These are phyloP conservation scores for Galerina marginata DNA, from an alignment of 768 basidiomycete genomes.

Conservation along the genomic window DNA sequence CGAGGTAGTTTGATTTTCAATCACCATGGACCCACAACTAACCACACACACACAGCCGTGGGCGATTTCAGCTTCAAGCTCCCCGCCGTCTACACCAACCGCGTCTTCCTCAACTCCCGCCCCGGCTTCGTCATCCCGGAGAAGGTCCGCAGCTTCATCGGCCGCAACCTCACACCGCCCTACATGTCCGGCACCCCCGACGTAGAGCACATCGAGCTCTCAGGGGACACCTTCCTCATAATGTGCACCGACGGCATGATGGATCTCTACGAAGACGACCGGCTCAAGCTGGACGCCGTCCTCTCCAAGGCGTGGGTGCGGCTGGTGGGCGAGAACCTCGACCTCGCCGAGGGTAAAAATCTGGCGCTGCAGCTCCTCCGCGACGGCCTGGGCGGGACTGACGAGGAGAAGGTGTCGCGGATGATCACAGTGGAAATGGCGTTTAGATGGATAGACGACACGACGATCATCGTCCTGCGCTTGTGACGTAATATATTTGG, in stretches of 20 bases:
- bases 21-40: not conserved
- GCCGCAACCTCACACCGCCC: conserved; percentile 56
- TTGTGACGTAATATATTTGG: conserved; percentile 24
- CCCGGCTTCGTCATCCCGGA: conserved; percentile 42
- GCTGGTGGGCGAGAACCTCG: conserved; percentile 27
- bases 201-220: conserved; percentile 44
- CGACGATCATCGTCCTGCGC: conserved; percentile 50
- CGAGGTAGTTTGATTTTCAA: conserved; percentile 41
- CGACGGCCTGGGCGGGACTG: conserved; percentile 49
- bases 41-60: conserved; percentile 41
- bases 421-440: conserved; percentile 54
- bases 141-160: conserved; percentile 45
- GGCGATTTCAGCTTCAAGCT: conserved; percentile 63
- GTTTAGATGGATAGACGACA: conserved; percentile 63
- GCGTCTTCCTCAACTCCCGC: conserved; percentile 48
- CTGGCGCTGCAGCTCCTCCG: conserved; percentile 49
- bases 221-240: conserved; percentile 41
- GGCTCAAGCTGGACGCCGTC: conserved; percentile 32
- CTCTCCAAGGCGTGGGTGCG: conserved; percentile 43
- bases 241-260: conserved; percentile 59
- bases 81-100: conserved; percentile 49
- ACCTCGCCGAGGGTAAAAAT: conserved; percentile 25
- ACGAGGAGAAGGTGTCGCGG: conserved; percentile 45
- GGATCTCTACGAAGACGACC: conserved; percentile 46
- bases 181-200: conserved; percentile 54